Evolutionary conservation across 1,284 basidiomycete species (phyloP), one percentile per base, ranked within the genome.

Genomic region (Cryptococcus deneoformans): DNA sequence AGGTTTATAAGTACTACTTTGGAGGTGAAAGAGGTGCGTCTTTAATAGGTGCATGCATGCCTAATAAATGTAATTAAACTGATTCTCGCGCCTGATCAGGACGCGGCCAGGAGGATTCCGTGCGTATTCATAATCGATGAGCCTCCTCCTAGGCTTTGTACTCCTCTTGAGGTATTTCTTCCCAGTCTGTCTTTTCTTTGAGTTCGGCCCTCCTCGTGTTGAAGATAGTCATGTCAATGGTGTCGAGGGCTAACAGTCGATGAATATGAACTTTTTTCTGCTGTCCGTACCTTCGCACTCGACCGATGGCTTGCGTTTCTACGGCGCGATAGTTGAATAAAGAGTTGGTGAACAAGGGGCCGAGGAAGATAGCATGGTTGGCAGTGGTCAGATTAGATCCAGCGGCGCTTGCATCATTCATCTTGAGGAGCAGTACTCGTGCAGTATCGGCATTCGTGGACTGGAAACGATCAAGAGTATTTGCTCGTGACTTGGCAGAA

Each of bases 351-450:
- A 94, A 85, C 38, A 97, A 81, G 2, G 93, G 93, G 3, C 90
- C 93, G 52, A 97, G 80, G 82, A 97, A 97, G 71, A 97, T 88
- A 39, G 91, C 93, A 69, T 95, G 92, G 78, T 94, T 97, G 12
- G 94, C 93, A 16, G 85, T 87, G 1, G 93, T 96, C 68, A 97
- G 78, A 73, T 97, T 97, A 8, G 90, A 87, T 51, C 93, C 93
- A 51, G 91, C 91, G 2, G 93, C 92, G 59, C 88, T 92, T 72
- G 95, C 91, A 75, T 95, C 92, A 83, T 90, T 92, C 61, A 95
- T 88, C 67, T 91, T 92, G 59, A 97, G 80, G 54, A 97, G 81
- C 37, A 97, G 81, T 1, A 96, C 92, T 8, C 90, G 86, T 2
- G 64, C 57, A 1, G 65, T 57, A 29, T 57, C 59, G 24, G 54